These are phyloP conservation scores for Ceratobasidium sp. DNA, from an alignment of 1,284 basidiomycete species.

Conservation along the genomic window DNA sequence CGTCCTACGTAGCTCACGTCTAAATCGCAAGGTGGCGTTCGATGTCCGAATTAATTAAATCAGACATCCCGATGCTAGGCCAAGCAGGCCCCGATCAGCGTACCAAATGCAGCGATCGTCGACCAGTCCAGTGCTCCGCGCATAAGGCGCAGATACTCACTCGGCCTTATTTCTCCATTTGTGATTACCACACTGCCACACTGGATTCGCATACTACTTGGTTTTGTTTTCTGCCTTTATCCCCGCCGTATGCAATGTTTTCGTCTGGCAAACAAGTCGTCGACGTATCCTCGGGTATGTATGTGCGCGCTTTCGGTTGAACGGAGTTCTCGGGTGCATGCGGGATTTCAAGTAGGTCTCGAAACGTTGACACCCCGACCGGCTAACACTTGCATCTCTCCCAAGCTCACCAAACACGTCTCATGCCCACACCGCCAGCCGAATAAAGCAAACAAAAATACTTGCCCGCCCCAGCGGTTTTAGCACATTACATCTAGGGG, in stretches of 20 bases:
- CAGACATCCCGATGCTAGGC: not conserved
- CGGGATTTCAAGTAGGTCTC: too few species aligned
- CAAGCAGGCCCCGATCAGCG: constrained; percentile 12
- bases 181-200: constrained; percentile 13
- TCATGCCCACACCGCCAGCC: not conserved
- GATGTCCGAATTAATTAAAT: not conserved
- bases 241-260: too few species aligned
- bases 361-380: too few species aligned
- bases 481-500: too few species aligned
- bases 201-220: not conserved
- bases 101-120: constrained; percentile 20
- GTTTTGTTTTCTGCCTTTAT: not conserved
- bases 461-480: too few species aligned
- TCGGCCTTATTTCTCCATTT: constrained; percentile 17
- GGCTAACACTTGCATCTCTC: not conserved
- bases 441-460: not conserved
- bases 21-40: too few species aligned
- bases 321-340: too few species aligned
- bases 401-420: not conserved
- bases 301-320: too few species aligned
- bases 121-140: not conserved
- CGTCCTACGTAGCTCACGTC: too few species aligned
- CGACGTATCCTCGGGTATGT: too few species aligned
- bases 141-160: not conserved
- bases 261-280: too few species aligned